Conservation (phyloP, 192 early-diverging fungal genomes). For the Physocladia obscura region DNA sequence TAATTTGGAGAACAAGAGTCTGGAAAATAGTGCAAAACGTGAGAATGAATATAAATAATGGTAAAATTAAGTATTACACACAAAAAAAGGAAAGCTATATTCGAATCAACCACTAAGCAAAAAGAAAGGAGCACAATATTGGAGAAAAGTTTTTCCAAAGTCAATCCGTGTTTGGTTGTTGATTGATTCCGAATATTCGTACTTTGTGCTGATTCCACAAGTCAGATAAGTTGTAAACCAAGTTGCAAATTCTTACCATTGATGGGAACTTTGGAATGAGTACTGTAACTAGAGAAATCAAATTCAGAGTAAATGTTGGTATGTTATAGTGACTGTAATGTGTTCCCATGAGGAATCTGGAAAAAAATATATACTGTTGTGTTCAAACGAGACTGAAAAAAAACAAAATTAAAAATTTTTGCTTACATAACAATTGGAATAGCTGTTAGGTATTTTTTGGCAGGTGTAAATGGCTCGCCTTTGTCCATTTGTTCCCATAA, state of each 20-base stretch:
- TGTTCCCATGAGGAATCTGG: conserved; percentile 85
- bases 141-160: not conserved
- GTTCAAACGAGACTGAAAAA: not conserved
- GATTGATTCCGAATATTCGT: conserved; percentile 93
- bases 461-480: conserved; percentile 93
- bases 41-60: not conserved
- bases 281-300: conserved; percentile 79
- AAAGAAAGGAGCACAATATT: not conserved
- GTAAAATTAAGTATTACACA: not conserved
- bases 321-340: conserved; percentile 96
- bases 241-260: conserved; percentile 31
- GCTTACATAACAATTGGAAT: conserved; percentile 92
- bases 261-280: conserved; percentile 90
- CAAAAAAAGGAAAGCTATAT: not conserved
- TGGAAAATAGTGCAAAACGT: too few species aligned
- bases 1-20: too few species aligned
- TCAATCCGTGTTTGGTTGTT: conserved; percentile 26
- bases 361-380: not conserved
- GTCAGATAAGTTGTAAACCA: not conserved
- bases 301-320: conserved; percentile 89
- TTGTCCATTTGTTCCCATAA: conserved; percentile 99
- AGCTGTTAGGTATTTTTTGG: conserved; percentile 95
- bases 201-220: conserved; percentile 62
- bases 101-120: not conserved
- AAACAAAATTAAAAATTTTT: not conserved